Evolutionary conservation across 2,329 filamentous ascomycete species (phyloP).

Genomic region (Claviceps sp.): DNA sequence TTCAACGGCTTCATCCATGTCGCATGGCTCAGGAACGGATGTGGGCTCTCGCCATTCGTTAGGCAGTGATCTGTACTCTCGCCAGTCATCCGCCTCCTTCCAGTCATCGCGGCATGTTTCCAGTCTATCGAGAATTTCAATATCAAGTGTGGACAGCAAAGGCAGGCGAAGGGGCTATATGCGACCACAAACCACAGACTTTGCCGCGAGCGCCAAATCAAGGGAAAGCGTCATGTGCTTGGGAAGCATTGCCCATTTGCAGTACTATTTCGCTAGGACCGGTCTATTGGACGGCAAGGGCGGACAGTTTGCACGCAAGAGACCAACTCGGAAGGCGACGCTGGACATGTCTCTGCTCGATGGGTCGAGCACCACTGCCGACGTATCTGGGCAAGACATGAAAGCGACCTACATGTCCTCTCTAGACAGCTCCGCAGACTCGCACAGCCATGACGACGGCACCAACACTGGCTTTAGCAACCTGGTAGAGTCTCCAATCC

Average conservation of each 20-base stretch:
- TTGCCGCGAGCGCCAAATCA: conserved; percentile 78
- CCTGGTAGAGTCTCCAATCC: conserved; percentile 34
- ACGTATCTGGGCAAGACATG: conserved; percentile 31
- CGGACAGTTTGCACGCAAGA: conserved; percentile 66
- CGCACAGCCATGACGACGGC: conserved; percentile 26
- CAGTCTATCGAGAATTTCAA: conserved; percentile 30
- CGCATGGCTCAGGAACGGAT: conserved; percentile 39
- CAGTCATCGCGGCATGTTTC: conserved; percentile 27
- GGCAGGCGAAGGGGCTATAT: conserved; percentile 66
- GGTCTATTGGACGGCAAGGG: conserved; percentile 89
- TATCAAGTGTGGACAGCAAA: conserved; percentile 26
- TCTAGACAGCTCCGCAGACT: conserved; percentile 45
- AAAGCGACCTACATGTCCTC: conserved; percentile 50
- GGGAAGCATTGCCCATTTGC: conserved; percentile 90
- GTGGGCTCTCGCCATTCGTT: conserved; percentile 38
- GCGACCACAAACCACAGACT: conserved; percentile 74
- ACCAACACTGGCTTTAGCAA: conserved; percentile 13
- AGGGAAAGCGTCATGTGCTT: conserved; percentile 92
- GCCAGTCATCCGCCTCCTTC: conserved; percentile 50
- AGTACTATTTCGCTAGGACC: conserved; percentile 96
- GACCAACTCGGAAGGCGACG: conserved; percentile 43
- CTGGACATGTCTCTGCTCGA: conserved; percentile 44
- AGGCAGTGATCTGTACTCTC: conserved; percentile 38
- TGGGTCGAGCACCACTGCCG: conserved; percentile 18
- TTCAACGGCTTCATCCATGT: conserved; percentile 48